A percentile compares a stretch with the other conserved stretches of the same genome.
Conservation (phyloP, 1,139 yeast genomes). For the Pneumocystis carinii region DNA sequence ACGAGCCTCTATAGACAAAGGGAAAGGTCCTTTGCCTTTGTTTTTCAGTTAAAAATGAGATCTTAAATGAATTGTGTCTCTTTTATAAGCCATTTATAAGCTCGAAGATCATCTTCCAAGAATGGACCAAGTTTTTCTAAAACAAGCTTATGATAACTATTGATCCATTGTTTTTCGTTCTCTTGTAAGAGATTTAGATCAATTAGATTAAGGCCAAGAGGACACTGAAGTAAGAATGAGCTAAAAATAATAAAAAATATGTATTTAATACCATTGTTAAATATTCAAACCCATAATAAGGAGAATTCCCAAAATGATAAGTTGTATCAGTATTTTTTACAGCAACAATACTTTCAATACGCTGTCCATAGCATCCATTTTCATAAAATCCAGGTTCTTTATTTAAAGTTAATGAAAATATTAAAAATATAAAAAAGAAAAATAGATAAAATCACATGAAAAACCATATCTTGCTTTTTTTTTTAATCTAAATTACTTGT, state of each 20-base stretch:
- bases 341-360: constrained; percentile 71
- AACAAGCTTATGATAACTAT: constrained; percentile 49
- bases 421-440: not conserved
- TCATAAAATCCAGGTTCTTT: constrained; percentile 91
- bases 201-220: constrained; percentile 60
- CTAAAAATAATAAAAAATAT: not conserved
- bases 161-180: constrained; percentile 54
- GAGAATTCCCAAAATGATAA: constrained; percentile 34
- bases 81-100: constrained; percentile 58
- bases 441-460: not conserved
- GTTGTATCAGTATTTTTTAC: constrained; percentile 37
- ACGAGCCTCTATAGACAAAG: too few species aligned
- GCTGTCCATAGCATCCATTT: constrained; percentile 82
- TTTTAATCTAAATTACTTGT: too few species aligned
- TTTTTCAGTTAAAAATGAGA: too few species aligned
- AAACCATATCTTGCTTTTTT: not conserved
- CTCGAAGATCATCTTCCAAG: constrained; percentile 37
- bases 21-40: too few species aligned
- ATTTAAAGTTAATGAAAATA: not conserved
- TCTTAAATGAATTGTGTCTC: constrained; percentile 38
- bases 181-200: constrained; percentile 40
- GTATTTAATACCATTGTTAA: constrained; percentile 37
- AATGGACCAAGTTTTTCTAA: constrained; percentile 40
- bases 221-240: constrained; percentile 34
- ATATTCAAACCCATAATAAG: constrained; percentile 65